Percentiles rank a stretch among this genome's conserved stretches.
phyloP scores from a whole-genome alignment of 805 yeast species.

The Metschnikowia peoriensis region DNA sequence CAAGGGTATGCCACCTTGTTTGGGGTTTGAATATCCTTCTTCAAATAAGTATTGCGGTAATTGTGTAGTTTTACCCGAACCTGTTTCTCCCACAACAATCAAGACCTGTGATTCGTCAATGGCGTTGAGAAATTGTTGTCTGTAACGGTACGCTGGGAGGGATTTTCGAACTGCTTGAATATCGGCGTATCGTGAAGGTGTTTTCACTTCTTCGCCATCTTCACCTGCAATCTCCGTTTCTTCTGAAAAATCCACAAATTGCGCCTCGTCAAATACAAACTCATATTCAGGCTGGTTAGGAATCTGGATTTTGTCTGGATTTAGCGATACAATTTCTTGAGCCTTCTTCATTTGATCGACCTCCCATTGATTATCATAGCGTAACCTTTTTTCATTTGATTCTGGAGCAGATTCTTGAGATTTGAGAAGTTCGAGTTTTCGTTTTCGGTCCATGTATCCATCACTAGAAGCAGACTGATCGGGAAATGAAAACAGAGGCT shows the following conservation, averaged over 20 bases:
- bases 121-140: slow-evolving; percentile 58
- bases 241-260: slow-evolving; percentile 53
- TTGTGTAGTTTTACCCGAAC: slow-evolving; percentile 95
- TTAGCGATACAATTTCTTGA: slow-evolving; percentile 24
- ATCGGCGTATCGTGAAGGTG: slow-evolving; percentile 6
- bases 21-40: slow-evolving; percentile 67
- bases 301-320: slow-evolving; percentile 39
- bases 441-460: slow-evolving; percentile 52
- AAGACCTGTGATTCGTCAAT: slow-evolving; percentile 63
- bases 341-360: slow-evolving; percentile 47
- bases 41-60: slow-evolving; percentile 84
- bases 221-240: slow-evolving; percentile 31
- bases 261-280: slow-evolving; percentile 70
- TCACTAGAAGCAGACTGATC: slow-evolving; percentile 52
- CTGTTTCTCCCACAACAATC: slow-evolving; percentile 83
- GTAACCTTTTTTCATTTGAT: slow-evolving; percentile 21
- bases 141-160: slow-evolving; percentile 70
- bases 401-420: slow-evolving; percentile 20
- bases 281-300: slow-evolving; percentile 56
- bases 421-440: slow-evolving; percentile 52
- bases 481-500: slow-evolving; percentile 36
- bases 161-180: slow-evolving; percentile 58
- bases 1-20: slow-evolving; percentile 16
- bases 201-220: slow-evolving; percentile 24
- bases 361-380: slow-evolving; percentile 49